phyloP scores from a whole-genome alignment of 768 basidiomycete genomes.

The Nevesoporus exiguus region DNA sequence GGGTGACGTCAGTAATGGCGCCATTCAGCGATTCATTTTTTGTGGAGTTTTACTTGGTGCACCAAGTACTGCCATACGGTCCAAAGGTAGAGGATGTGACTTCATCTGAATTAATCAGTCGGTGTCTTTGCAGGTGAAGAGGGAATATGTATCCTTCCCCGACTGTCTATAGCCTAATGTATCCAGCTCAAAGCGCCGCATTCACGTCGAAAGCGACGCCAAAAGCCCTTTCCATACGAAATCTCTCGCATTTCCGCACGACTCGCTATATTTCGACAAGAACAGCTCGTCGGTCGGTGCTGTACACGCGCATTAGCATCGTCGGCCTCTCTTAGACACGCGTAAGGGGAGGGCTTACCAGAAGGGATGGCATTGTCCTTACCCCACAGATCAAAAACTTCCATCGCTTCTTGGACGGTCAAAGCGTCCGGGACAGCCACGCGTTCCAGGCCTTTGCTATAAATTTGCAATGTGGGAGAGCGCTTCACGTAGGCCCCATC shows the following conservation, averaged over 20 bases:
- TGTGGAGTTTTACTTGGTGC: not conserved
- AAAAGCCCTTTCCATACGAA: constrained; percentile 71
- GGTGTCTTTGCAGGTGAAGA: not conserved
- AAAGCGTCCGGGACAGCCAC: constrained; percentile 56
- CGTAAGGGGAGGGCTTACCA: constrained; percentile 32
- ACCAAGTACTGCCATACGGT: no score
- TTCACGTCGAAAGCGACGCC: constrained; percentile 26
- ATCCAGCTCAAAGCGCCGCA: not conserved
- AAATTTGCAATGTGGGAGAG: constrained; percentile 44
- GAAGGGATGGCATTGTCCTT: constrained; percentile 54
- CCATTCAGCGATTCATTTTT: not conserved
- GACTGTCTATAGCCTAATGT: not conserved
- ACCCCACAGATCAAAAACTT: constrained; percentile 75
- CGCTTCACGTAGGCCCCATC: constrained; percentile 57
- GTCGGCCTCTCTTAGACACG: not conserved
- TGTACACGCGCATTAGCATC: constrained; percentile 13
- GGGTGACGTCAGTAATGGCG: no score
- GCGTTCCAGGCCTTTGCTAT: constrained; percentile 51
- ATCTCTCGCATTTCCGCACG: constrained; percentile 73
- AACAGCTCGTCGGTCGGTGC: constrained; percentile 65
- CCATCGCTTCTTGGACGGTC: constrained; percentile 63
- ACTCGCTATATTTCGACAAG: constrained; percentile 73
- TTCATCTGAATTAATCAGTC: not conserved
- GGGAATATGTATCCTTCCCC: not conserved
- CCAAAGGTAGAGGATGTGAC: not conserved